phyloP scores from a whole-genome alignment of 176 grass and related monocot genomes.

The Sorghum bicolor region DNA sequence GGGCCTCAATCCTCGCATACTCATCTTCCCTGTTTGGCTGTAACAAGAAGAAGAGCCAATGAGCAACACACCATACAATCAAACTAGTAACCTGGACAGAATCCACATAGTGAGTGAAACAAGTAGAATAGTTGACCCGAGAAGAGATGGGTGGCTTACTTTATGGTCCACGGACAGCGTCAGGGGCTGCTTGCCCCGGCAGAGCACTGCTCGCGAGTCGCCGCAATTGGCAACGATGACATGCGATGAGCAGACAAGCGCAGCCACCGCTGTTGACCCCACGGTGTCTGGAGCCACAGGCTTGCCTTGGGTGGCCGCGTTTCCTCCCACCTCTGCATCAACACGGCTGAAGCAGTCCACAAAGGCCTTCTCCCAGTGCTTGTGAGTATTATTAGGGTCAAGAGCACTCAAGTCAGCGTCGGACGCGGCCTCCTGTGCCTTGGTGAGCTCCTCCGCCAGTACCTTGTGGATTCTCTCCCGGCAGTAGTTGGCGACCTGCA shows the following conservation, averaged over 20 bases:
- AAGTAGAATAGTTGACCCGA: neutral
- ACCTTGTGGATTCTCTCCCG: constrained; percentile 46
- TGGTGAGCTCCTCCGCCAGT: constrained; percentile 50
- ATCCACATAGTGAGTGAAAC: neutral
- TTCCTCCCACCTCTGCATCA: constrained; percentile 59
- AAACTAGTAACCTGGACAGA: neutral
- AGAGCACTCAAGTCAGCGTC: neutral
- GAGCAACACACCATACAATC: neutral
- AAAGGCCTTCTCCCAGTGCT: constrained; percentile 66
- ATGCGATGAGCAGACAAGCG: constrained; percentile 65
- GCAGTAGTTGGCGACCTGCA: constrained; percentile 68
- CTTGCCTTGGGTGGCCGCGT: neutral
- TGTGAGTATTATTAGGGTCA: constrained; percentile 26
- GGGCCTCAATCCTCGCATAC: constrained; percentile 55
- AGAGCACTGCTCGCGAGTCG: constrained; percentile 84
- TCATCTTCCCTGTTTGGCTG: constrained; percentile 71
- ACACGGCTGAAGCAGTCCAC: constrained; percentile 62
- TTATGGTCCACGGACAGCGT: constrained; percentile 82
- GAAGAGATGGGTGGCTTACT: constrained; percentile 27
- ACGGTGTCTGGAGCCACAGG: constrained; percentile 78
- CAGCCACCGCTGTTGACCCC: constrained; percentile 73
- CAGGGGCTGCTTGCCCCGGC: constrained; percentile 69
- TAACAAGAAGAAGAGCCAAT: neutral
- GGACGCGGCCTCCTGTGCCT: neutral
- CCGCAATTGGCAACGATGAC: constrained; percentile 84